These are phyloP conservation scores for Apiospora malaysiana DNA, from an alignment of 2,329 filamentous ascomycete genomes.

Conservation along the genomic window DNA sequence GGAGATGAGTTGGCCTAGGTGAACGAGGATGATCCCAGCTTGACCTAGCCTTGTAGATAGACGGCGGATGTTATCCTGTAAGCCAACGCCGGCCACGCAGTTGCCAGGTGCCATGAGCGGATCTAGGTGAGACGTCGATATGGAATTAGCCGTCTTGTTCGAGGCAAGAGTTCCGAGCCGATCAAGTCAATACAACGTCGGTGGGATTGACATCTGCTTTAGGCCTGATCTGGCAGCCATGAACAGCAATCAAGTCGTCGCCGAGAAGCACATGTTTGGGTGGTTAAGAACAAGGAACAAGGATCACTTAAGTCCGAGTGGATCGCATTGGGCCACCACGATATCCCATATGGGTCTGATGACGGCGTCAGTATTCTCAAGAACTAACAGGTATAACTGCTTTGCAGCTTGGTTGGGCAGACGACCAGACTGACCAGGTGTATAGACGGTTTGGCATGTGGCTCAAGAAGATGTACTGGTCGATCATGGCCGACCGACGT, in stretches of 20 bases:
- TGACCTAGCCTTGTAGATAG: background rate
- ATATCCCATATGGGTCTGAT: background rate
- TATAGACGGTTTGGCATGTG: background rate
- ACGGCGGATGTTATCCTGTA: background rate
- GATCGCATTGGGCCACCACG: background rate
- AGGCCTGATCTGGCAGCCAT: background rate
- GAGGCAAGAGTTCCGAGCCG: background rate
- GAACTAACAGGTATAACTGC: background rate
- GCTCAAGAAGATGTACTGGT: background rate
- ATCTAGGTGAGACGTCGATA: conserved; percentile 9
- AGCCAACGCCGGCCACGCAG: background rate
- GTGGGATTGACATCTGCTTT: conserved; percentile 2
- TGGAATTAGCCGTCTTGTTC: conserved; percentile 11
- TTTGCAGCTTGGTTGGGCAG: background rate
- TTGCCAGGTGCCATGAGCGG: conserved; percentile 11
- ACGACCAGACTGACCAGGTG: background rate
- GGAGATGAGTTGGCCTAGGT: background rate
- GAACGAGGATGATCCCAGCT: background rate
- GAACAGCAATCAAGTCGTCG: conserved; percentile 1
- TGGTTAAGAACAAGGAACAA: background rate
- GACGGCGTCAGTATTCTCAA: background rate
- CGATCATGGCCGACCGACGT: background rate
- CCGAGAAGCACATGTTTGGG: background rate
- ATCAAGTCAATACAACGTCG: background rate
- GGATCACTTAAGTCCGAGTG: background rate